A percentile compares a stretch with the other conserved stretches of the same genome.
These are phyloP conservation scores for Peniophora sp. DNA, from an alignment of 1,284 basidiomycete genomes.

Conservation along the genomic window DNA sequence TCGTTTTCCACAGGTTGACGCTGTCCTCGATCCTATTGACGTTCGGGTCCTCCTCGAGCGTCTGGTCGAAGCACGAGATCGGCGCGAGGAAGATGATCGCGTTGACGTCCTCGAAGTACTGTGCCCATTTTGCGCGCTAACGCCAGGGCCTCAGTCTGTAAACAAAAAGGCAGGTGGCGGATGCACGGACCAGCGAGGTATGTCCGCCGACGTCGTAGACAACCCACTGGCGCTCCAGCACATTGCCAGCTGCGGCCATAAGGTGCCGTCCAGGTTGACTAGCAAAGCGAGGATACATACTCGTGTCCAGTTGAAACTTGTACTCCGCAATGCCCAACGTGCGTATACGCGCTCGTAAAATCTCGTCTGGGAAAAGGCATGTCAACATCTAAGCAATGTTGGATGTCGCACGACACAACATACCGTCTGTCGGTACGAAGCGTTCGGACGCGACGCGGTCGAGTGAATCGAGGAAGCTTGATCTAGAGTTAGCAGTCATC, in stretches of 20 bases:
- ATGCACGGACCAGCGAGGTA: slow-evolving; percentile 8
- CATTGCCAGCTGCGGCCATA: slow-evolving; percentile 2
- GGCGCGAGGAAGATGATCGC: slow-evolving; percentile 46
- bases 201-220: slow-evolving; percentile 59
- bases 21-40: slow-evolving; percentile 54
- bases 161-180: slow-evolving; percentile 14
- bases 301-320: slow-evolving; percentile 44
- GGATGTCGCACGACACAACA: slow-evolving; percentile 5
- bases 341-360: slow-evolving; percentile 51
- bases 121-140: slow-evolving; percentile 51
- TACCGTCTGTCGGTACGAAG: slow-evolving; percentile 45
- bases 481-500: not conserved
- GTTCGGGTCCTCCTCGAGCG: slow-evolving; percentile 48
- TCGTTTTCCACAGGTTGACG: slow-evolving; percentile 48
- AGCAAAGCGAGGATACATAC: slow-evolving; percentile 21
- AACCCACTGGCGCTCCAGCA: slow-evolving; percentile 36
- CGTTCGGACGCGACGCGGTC: slow-evolving; percentile 43
- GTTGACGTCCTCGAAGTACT: slow-evolving; percentile 49
- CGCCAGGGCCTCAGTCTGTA: no score
- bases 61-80: slow-evolving; percentile 51
- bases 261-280: not conserved
- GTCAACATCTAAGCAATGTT: not conserved
- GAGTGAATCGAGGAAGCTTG: slow-evolving; percentile 54
- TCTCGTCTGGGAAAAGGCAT: slow-evolving; percentile 33
- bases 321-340: slow-evolving; percentile 64